Evolutionary conservation across 345 rosid genomes (phyloP).

Genomic region (Aethionema arabicum): DNA sequence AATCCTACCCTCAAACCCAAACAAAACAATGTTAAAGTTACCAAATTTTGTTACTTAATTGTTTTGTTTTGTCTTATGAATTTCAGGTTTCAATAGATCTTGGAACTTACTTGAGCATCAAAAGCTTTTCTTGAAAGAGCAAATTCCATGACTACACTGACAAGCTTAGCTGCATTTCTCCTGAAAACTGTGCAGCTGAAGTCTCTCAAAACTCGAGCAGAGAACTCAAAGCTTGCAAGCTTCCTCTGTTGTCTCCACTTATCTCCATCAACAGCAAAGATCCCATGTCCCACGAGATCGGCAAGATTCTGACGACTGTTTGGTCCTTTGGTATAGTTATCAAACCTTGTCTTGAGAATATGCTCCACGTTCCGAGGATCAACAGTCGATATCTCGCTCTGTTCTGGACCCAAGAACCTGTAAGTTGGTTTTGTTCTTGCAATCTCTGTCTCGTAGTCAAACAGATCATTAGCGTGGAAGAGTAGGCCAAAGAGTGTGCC

Average conservation of each 20-base stretch:
- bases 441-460: conserved; percentile 53
- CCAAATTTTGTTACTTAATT: neutral
- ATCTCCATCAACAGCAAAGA: conserved; percentile 69
- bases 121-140: conserved; percentile 39
- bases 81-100: neutral
- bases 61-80: neutral
- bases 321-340: conserved; percentile 51
- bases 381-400: conserved; percentile 50
- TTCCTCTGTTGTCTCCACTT: conserved; percentile 86
- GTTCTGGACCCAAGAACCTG: conserved; percentile 48
- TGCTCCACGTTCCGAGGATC: conserved; percentile 70
- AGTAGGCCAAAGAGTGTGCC: conserved; percentile 51
- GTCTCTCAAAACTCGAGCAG: conserved; percentile 62
- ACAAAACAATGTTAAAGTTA: neutral
- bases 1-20: conserved; percentile 40
- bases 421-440: conserved; percentile 50
- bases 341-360: conserved; percentile 54
- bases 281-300: conserved; percentile 79
- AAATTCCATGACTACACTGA: conserved; percentile 32
- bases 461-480: conserved; percentile 46
- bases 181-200: conserved; percentile 68
- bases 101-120: conserved; percentile 61
- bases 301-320: conserved; percentile 23
- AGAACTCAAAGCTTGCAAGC: conserved; percentile 74
- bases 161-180: conserved; percentile 51